Percentiles rank a stretch among this genome's conserved stretches.
Conservation (phyloP, 495 filamentous ascomycete species). For the Gamarada debralockiae region DNA sequence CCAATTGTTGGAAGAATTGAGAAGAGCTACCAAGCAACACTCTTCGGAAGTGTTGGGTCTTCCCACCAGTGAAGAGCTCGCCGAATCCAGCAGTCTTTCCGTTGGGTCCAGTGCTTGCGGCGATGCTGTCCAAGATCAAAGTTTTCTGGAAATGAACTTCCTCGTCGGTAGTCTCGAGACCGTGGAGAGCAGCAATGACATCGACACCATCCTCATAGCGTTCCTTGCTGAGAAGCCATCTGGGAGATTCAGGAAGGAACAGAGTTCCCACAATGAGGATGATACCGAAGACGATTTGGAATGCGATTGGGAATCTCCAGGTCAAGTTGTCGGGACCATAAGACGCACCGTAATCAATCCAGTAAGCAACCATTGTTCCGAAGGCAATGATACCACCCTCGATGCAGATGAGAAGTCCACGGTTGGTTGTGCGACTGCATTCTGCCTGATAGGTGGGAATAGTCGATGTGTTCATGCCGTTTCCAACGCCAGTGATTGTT, state of each 20-base stretch:
- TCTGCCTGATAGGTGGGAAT: conserved; percentile 82
- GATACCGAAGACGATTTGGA: conserved; percentile 73
- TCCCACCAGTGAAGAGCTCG: conserved; percentile 53
- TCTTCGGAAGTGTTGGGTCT: conserved; percentile 62
- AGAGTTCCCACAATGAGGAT: conserved; percentile 60
- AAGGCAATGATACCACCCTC: conserved; percentile 79
- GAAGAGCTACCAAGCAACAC: conserved; percentile 57
- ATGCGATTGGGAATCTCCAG: conserved; percentile 81
- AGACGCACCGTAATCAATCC: conserved; percentile 75
- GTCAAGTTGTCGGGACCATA: conserved; percentile 54
- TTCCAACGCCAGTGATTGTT: conserved; percentile 70
- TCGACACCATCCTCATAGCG: conserved; percentile 63
- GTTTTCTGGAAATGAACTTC: conserved; percentile 54
- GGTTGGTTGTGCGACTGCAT: conserved; percentile 70
- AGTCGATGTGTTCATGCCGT: conserved; percentile 73
- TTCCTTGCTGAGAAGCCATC: conserved; percentile 68
- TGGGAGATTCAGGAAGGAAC: conserved; percentile 72
- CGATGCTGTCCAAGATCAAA: conserved; percentile 61
- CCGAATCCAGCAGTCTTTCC: conserved; percentile 50
- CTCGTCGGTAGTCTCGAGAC: conserved; percentile 52
- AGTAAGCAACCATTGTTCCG: conserved; percentile 75
- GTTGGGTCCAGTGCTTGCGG: conserved; percentile 54
- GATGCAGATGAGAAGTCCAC: conserved; percentile 80
- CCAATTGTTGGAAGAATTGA: conserved; percentile 78
- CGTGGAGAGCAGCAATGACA: conserved; percentile 66